Base-by-base conservation (phyloP, 805 yeast species). In the Lipomyces kockii region DNA sequence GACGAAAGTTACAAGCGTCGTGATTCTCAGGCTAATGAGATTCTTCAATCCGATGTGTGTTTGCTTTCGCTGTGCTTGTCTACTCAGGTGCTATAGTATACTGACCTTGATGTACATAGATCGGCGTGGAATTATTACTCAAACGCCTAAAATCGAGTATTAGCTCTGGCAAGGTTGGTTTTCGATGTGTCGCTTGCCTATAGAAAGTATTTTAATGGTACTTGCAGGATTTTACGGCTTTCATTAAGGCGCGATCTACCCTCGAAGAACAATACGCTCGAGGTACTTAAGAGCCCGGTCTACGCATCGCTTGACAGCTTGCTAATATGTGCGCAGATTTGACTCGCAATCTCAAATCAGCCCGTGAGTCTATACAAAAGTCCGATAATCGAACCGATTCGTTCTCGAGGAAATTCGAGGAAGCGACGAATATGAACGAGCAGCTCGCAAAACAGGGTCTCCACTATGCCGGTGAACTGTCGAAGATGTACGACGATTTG, bases 401-500 rank as follows among this genome's bases (percentile, higher is more conserved):
- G 0, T 89, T 94, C 73, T 84, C 86, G 49, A 77, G 77, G 25
- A 87, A 87, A 67, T 82, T 95, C 64, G 91, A 89, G 69, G 84
- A 85, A 70, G 84, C 93, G 46, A 82, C 93, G 62, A 87, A 85
- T 69, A 86, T 89, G 72, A 97, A 93, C 78, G 97, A 93, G 69
- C 87, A 88, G 70, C 78, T 91, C 55, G 96, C 91, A 14, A 91
- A 92, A 17, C 82, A 84, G 53, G 87, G 93, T 6, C 8, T 29
- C 17, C 59, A 64, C 37, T 93, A 88, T 78, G 89, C 91, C 43
- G 87, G 87, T 60, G 92, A 95, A 0, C 81, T 95, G 74, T 89
- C 86, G 72, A 88, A 87, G 51, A 95, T 95, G 92, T 86, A 88
- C 74, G 97, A 91, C 73, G 98, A 95, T 78, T 80, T 95, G 66